Evolutionary conservation across 768 basidiomycete species (phyloP).

Genomic region (Hypsizygus marmoreus): DNA sequence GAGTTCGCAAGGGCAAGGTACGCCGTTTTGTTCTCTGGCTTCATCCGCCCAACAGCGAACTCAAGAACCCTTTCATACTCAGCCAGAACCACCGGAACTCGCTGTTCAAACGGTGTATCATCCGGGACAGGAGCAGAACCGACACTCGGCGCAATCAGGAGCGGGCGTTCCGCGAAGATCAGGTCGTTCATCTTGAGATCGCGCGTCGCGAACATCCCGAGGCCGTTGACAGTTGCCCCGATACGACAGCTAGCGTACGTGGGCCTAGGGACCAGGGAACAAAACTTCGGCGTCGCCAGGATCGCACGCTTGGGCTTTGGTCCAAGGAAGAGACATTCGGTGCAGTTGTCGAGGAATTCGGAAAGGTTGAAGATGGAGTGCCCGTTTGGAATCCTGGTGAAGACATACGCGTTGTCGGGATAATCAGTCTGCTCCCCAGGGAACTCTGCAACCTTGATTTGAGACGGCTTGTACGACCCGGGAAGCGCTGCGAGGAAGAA

Average conservation of each 20-base stretch:
- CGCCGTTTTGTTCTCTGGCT: constrained; percentile 16
- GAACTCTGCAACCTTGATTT: no score
- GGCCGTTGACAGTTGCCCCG: constrained; percentile 16
- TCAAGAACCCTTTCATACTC: constrained; percentile 13
- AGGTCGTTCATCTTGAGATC: constrained; percentile 30
- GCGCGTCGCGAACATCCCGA: constrained; percentile 32
- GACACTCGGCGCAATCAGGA: constrained; percentile 27
- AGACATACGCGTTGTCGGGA: no score
- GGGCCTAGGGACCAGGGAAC: background rate
- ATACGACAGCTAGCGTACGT: background rate
- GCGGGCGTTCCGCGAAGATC: constrained; percentile 39
- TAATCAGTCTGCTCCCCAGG: no score
- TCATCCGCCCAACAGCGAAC: constrained; percentile 20
- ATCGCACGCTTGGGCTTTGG: background rate
- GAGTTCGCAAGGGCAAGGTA: constrained; percentile 27
- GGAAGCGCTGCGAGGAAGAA: no score
- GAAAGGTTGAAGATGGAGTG: no score
- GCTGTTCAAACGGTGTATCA: background rate
- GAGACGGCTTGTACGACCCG: no score
- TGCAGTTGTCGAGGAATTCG: no score
- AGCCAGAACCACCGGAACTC: constrained; percentile 1
- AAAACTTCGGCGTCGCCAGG: constrained; percentile 2
- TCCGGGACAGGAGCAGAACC: background rate
- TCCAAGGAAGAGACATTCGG: background rate
- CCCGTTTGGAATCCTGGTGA: no score